phyloP scores from a whole-genome alignment of 2,329 filamentous ascomycete genomes.

The Hypoxylon sp. region DNA sequence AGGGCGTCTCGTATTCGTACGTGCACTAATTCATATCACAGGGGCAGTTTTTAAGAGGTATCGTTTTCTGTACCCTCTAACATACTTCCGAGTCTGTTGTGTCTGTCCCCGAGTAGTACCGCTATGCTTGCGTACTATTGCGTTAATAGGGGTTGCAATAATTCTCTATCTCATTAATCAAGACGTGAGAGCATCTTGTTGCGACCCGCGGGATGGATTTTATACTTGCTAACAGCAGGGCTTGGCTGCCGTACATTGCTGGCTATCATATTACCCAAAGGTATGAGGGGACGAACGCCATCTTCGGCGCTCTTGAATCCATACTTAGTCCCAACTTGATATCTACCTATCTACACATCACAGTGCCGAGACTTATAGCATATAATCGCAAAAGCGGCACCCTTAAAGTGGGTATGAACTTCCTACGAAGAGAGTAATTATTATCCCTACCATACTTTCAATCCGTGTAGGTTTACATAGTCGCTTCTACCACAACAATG shows the following conservation, averaged over 20 bases:
- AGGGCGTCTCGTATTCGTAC: background rate
- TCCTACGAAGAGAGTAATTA: background rate
- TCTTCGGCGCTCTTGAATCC: background rate
- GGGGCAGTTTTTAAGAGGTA: background rate
- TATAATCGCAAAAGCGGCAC: background rate
- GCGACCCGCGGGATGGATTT: background rate
- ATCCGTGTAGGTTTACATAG: background rate
- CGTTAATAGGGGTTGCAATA: no score
- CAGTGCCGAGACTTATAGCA: background rate
- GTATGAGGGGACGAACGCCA: background rate
- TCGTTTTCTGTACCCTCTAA: background rate
- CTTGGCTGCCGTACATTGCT: background rate
- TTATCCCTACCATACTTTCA: background rate
- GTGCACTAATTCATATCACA: conserved; percentile 23
- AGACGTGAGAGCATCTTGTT: background rate
- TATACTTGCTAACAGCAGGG: background rate
- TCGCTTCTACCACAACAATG: background rate
- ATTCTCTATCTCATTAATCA: background rate
- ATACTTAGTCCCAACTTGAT: background rate
- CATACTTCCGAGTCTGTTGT: background rate
- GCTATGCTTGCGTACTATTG: background rate
- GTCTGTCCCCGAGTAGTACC: background rate
- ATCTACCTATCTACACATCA: background rate
- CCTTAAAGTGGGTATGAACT: background rate
- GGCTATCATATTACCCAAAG: background rate